Evolutionary conservation across 2,329 filamentous ascomycete species (phyloP), one percentile per base, ranked within the genome.

Genomic region (Penicillium palitans): DNA sequence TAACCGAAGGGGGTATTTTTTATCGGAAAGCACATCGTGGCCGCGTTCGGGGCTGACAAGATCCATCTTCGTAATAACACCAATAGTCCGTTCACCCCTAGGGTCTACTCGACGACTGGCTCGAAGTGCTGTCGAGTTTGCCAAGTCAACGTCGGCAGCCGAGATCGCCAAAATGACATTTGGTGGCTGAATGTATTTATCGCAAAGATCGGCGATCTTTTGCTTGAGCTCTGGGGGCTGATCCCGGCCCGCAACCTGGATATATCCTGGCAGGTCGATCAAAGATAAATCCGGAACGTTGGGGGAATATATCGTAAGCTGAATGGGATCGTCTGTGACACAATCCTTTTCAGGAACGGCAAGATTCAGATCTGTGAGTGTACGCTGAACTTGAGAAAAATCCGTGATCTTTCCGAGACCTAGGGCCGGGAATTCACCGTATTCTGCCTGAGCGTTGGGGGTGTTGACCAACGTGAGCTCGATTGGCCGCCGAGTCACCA

Each of bases 11-110:
- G 95, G 93, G 70, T 99, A 99, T 73, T 98, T 96, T 71, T 87
- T 89, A 73, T 99, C 93, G 27, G 83, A 87, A 21, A 99, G 81
- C 33, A 99, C 91, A 37, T 85, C 83, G 15, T 86, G 84, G 31
- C 93, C 95, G 58, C 93, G 87, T 8, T 81, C 80, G 3, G 95
- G 84, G 66, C 98, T 93, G 8, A 99, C 93, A 24, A 99, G 82
- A 70, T 99, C 95, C 93, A 99, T 97, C 79, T 99, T 99, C 3
- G 95, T 99, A 42, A 99, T 88, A n/a, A 99, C 95, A 45, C 95
- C 95, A 70, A 99, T 99, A 0, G 95, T 99, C 61, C 95, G 85
- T 77, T 99, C 95, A 55, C 95, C 95, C 60, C 95, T 84, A 1
- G 95, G 95, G 70, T 99, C 95, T 29, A 98, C 93, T 66, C 93